phyloP scores from a whole-genome alignment of 2,329 filamentous ascomycete genomes.

The Fusarium aywerte region DNA sequence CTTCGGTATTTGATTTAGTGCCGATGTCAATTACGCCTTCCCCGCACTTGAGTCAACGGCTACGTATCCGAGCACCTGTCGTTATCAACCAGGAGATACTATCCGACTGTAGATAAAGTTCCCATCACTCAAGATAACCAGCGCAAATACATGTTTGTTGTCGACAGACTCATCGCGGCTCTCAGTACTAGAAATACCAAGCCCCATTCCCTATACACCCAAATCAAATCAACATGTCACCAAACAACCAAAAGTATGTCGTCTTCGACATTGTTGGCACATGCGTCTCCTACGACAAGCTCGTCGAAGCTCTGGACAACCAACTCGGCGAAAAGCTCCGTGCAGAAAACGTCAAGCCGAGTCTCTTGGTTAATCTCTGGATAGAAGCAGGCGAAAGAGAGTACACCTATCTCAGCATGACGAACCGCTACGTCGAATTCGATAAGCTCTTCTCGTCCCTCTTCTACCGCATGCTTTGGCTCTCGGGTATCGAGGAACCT shows the following conservation, averaged over 20 bases:
- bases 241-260: not conserved
- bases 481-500: constrained; percentile 57
- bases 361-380: constrained; percentile 59
- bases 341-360: constrained; percentile 53
- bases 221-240: not conserved
- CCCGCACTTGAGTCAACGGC: too few relatives aligned
- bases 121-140: not conserved
- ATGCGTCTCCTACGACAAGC: constrained; percentile 22
- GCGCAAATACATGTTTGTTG: not conserved
- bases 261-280: constrained; percentile 40
- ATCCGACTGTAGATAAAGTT: too few relatives aligned
- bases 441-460: constrained; percentile 55
- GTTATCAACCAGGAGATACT: too few relatives aligned
- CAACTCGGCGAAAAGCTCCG: constrained; percentile 56
- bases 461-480: constrained; percentile 61
- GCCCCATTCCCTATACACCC: fast-evolving
- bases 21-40: too few relatives aligned
- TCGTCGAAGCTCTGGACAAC: constrained; percentile 52
- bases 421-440: constrained; percentile 56
- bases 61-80: too few relatives aligned
- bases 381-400: constrained; percentile 60
- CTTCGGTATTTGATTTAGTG: too few relatives aligned
- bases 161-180: too few relatives aligned
- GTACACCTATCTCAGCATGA: constrained; percentile 61
- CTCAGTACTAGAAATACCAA: not conserved